phyloP scores from a whole-genome alignment of 352 stramenopile genomes.

The Plasmopara halstedii region DNA sequence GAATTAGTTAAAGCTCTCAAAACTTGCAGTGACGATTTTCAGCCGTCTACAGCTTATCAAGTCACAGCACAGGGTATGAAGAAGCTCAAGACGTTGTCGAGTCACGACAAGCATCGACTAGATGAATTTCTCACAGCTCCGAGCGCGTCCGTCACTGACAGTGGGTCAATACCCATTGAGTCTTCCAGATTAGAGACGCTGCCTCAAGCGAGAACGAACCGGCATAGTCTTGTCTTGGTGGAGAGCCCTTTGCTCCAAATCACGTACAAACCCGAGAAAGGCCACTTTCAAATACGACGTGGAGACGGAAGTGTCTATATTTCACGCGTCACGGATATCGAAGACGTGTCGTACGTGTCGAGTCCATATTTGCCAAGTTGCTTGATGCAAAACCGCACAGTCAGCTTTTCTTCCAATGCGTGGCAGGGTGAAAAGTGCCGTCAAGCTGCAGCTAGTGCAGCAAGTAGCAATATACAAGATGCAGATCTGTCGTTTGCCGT shows the following conservation, averaged over 20 bases:
- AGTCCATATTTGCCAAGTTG: constrained; percentile 95
- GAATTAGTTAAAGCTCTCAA: constrained; percentile 93
- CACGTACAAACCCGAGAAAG: constrained; percentile 84
- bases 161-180: neutral
- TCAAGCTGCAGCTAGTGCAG: constrained; percentile 53
- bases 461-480: constrained; percentile 74
- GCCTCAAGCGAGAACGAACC: neutral
- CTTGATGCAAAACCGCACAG: constrained; percentile 85
- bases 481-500: constrained; percentile 93
- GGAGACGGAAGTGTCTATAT: constrained; percentile 82
- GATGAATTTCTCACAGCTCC: constrained; percentile 48
- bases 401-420: constrained; percentile 92
- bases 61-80: constrained; percentile 35
- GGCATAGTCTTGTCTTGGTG: constrained; percentile 84
- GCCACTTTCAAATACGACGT: constrained; percentile 83
- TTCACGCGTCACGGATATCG: constrained; percentile 92
- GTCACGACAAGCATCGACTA: constrained; percentile 41
- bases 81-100: constrained; percentile 34
- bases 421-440: constrained; percentile 84
- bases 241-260: constrained; percentile 89
- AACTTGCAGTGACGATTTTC: constrained; percentile 90
- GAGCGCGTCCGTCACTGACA: constrained; percentile 1
- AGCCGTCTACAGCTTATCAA: constrained; percentile 95
- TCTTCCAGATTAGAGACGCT: constrained; percentile 4
- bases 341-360: constrained; percentile 97